Evolutionary conservation across 2,329 filamentous ascomycete species (phyloP).

Genomic region (Ophiostoma sp.): DNA sequence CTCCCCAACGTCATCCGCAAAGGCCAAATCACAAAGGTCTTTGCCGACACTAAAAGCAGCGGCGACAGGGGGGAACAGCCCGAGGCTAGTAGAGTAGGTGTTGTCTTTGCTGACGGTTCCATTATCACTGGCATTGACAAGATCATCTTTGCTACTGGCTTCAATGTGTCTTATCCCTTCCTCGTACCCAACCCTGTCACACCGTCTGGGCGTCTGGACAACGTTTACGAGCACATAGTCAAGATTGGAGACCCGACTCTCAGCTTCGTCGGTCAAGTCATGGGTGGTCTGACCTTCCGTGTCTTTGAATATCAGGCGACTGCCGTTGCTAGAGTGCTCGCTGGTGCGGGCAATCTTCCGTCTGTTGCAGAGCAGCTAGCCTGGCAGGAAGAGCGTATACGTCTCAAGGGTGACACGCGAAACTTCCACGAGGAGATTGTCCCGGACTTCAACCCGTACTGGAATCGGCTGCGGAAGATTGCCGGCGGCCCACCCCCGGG

Average conservation of each 20-base stretch:
- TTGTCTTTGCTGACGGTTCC: slow-evolving; percentile 46
- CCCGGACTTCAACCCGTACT: slow-evolving; percentile 19
- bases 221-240: slow-evolving; percentile 43
- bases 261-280: slow-evolving; percentile 60
- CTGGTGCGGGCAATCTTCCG: slow-evolving; percentile 33
- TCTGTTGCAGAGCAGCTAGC: too few relatives aligned
- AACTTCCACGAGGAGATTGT: slow-evolving; percentile 6
- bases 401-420: not conserved
- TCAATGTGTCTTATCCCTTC: slow-evolving; percentile 54
- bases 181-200: slow-evolving; percentile 19
- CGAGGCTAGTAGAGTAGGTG: too few relatives aligned
- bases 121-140: slow-evolving; percentile 46
- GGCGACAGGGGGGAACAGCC: too few relatives aligned
- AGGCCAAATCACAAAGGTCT: not conserved
- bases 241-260: slow-evolving; percentile 62
- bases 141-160: slow-evolving; percentile 56
- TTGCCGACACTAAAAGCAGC: too few relatives aligned
- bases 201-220: slow-evolving; percentile 37
- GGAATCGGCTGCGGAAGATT: slow-evolving; percentile 17
- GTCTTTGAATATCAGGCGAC: slow-evolving; percentile 66
- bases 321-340: slow-evolving; percentile 51
- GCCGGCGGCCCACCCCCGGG: too few relatives aligned
- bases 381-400: too few relatives aligned
- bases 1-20: not conserved
- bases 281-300: slow-evolving; percentile 58